Evolutionary conservation across 2,329 filamentous ascomycete species (phyloP), one percentile per base, ranked within the genome.

Genomic region (Xylaria hypoxylon): DNA sequence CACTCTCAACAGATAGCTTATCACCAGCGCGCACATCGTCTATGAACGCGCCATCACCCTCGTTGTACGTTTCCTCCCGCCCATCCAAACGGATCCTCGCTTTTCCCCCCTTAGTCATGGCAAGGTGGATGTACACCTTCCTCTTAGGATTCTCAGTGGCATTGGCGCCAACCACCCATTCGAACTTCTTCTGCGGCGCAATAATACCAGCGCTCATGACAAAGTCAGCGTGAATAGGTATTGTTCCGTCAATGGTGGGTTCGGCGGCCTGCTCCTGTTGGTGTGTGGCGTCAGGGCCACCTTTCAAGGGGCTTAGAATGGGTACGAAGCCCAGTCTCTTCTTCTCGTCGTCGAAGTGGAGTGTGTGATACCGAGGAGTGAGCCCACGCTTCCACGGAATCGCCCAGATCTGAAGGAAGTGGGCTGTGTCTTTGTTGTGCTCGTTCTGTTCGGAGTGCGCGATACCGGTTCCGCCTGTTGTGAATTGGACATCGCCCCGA

Each of bases 371-470:
- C 44, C 86, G 84, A 1, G 93, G 93, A 52, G 85, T 84, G 53
- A 97, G 83, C 0, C 92, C 90, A 24, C 84, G 81, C 77, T 89
- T 89, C 86, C 93, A 94, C 0, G 93, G 93, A 56, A 92, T 82
- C 1, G 90, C 92, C 93, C 93, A 97, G 73, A 97, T 96, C 79
- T 97, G 93, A 38, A 97, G 81, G 76, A 96, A 96, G 77, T 96
- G 93, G 13, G 93, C 91, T 26, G 90, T 88, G 50, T 92, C 87
- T 15, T 85, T 80, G 59, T 81, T 77, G 77, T 93, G 89, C 79
- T 96, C 89, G 79, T 95, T 96, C 80, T 90, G 89, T 80, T 97
- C 93, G 7, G 89, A 92, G 79, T 97, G 93, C 1, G 92, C 87
- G 73, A 97, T 87, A 73, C 89, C 89, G 5, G 88, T 93, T 61